phyloP scores from a whole-genome alignment of 106 monocot species.

The Phalaenopsis aphrodite region DNA sequence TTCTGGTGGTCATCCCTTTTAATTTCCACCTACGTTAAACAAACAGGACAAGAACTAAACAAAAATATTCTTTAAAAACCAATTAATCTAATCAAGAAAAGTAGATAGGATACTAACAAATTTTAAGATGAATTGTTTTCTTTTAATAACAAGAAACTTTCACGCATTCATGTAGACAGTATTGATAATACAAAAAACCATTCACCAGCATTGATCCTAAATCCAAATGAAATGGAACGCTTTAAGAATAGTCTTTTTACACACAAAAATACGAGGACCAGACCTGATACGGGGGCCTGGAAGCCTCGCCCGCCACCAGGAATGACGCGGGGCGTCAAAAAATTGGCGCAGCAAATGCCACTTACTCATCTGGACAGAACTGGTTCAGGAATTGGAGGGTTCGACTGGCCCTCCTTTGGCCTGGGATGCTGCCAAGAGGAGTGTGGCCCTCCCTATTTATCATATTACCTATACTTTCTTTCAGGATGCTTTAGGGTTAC shows the following conservation, averaged over 20 bases:
- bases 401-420: too few species aligned
- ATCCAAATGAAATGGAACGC: not conserved
- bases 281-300: too few species aligned
- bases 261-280: not conserved
- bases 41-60: slow-evolving; percentile 2
- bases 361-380: too few species aligned
- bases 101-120: not conserved
- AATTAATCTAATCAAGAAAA: not conserved
- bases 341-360: too few species aligned
- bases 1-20: slow-evolving; percentile 65
- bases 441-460: too few species aligned
- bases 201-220: not conserved
- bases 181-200: not conserved
- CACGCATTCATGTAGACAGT: not conserved
- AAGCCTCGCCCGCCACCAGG: too few species aligned
- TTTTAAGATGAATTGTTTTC: not conserved
- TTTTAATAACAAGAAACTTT: not conserved
- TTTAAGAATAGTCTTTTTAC: not conserved
- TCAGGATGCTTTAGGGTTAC: too few species aligned
- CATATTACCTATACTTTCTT: too few species aligned
- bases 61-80: not conserved
- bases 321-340: too few species aligned
- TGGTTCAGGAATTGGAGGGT: too few species aligned
- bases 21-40: slow-evolving; percentile 68
- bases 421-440: too few species aligned